Base-by-base conservation (phyloP, 163 green algal genomes). In the Coccomyxa subellipsoidea region DNA sequence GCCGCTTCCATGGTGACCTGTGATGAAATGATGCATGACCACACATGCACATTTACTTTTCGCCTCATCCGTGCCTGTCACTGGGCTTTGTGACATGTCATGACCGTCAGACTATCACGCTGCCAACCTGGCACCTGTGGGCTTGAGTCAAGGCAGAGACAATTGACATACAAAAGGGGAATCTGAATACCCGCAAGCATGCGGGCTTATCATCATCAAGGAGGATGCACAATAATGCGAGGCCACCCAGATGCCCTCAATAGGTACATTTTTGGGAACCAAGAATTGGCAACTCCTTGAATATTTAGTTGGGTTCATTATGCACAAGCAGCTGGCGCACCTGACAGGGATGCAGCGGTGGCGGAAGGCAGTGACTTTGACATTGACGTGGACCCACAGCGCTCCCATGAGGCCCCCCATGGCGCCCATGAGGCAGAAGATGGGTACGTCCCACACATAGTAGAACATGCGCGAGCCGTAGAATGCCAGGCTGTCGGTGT, bases 371-470 rank as follows among this genome's bases (percentile, higher is more conserved):
- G 92, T 95, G 73, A 96, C 83, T n/a, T 83, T 80, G 40, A 93
- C 88, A 81, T 96, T 96, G n/a, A 93, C 32, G 40, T 85, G 76
- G 37, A 96, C 86, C 75, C 93, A 94, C 25, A 89, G 54, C 3
- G 88, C 90, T 15, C 93, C 93, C 54, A 91, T 78, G 70, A 94
- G 79, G 53, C 93, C 93, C 23, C 91, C 91, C 6, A 88, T 59
- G 4, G 85, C 84, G n/a, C 92, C 92, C 69, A 96, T 91, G 40
- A 88, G 29, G 83, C 85, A 81, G 90, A 95, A 87, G 36, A 87
- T 87, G 73, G 91, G 91, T 39, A 96, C 76, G 54, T 96, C 93
- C 92, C 92, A 95, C 27, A 90, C 84, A 86, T 94, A 93, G 79
- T 94, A 96, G 72, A 89, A 95, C 82, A 94, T 92, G n/a, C 83